Percentiles rank a stretch among this genome's conserved stretches.
phyloP scores from a whole-genome alignment of 2,329 filamentous ascomycete species.

The Allantophomopsis cytisporea region DNA sequence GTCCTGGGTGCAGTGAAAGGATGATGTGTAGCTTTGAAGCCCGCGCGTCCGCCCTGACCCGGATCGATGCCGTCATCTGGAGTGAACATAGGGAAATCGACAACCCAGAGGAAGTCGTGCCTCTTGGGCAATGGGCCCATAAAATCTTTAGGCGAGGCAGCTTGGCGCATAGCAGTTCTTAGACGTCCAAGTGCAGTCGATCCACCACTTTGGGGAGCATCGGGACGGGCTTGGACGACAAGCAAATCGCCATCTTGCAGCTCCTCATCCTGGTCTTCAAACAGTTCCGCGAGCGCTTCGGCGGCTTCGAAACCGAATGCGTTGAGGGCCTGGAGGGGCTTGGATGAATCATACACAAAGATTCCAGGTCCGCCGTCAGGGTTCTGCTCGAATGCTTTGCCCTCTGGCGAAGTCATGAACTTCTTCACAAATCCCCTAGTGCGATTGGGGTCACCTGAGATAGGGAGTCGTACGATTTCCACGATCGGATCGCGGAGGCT shows the following conservation, averaged over 20 bases:
- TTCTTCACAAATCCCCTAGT: constrained; percentile 47
- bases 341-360: constrained; percentile 59
- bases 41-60: constrained; percentile 62
- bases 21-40: constrained; percentile 81
- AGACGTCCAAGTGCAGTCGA: constrained; percentile 38
- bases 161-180: constrained; percentile 15
- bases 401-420: constrained; percentile 57
- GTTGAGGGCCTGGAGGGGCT: constrained; percentile 65
- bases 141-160: constrained; percentile 11
- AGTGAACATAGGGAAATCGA: constrained; percentile 86
- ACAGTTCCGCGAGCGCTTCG: constrained; percentile 27
- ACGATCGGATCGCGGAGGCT: constrained; percentile 54
- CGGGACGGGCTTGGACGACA: constrained; percentile 65
- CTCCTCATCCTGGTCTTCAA: constrained; percentile 2
- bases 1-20: constrained; percentile 85
- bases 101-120: constrained; percentile 70
- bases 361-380: constrained; percentile 68
- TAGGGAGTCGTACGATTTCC: constrained; percentile 58
- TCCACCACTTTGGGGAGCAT: constrained; percentile 50
- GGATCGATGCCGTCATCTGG: constrained; percentile 42
- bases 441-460: constrained; percentile 35
- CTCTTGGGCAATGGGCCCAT: constrained; percentile 13
- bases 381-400: constrained; percentile 48
- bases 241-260: constrained; percentile 62
- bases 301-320: constrained; percentile 63